Conservation (phyloP, 352 stramenopile genomes). For the Globisporangium nodosum region DNA sequence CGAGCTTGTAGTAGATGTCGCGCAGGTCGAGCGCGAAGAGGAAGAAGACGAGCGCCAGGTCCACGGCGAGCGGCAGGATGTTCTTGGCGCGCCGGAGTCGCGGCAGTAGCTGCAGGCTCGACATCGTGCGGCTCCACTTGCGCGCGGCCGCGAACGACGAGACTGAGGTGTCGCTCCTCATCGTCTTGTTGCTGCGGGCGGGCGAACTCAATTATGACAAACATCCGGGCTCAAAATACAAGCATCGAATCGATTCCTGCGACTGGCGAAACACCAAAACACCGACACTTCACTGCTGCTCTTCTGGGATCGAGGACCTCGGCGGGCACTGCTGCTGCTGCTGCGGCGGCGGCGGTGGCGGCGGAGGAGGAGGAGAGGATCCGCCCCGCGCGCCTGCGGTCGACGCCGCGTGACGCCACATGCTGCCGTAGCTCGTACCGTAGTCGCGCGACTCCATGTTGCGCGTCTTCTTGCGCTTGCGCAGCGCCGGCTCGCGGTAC, state of each 20-base stretch:
- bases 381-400: neutral
- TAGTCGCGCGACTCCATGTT: slow-evolving; percentile 9
- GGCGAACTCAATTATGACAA: too few relatives aligned
- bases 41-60: slow-evolving; percentile 11
- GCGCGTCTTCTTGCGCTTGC: slow-evolving; percentile 19
- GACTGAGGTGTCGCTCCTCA: neutral
- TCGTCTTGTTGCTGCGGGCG: neutral
- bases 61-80: neutral
- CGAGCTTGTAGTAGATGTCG: slow-evolving; percentile 26
- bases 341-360: too few relatives aligned
- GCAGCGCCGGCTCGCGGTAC: slow-evolving; percentile 68
- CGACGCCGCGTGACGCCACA: slow-evolving; percentile 4
- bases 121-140: neutral
- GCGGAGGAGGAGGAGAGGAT: neutral
- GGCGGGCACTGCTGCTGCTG: neutral
- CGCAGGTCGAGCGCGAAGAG: slow-evolving; percentile 30
- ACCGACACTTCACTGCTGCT: neutral
- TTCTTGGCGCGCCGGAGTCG: neutral
- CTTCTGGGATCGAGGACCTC: slow-evolving; percentile 5
- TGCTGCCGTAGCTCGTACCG: slow-evolving; percentile 11
- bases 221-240: too few relatives aligned
- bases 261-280: neutral
- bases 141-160: neutral
- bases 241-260: too few relatives aligned
- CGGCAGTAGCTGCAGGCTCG: neutral